Evolutionary conservation across 805 yeast species (phyloP).

Genomic region (Starmerella asiatica): DNA sequence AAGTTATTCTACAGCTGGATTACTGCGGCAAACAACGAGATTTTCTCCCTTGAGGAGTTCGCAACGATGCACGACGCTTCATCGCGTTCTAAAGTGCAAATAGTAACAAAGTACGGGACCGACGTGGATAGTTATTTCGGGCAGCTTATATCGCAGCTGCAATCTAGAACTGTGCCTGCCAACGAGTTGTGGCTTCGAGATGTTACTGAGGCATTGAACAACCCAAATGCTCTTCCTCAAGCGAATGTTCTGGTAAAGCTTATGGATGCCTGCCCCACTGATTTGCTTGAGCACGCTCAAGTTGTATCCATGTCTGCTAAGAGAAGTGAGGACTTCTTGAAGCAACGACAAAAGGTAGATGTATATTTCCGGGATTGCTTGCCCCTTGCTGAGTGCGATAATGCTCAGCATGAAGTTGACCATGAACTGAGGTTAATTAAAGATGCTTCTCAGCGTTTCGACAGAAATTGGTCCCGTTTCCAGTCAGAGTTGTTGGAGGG

Average conservation of each 20-base stretch:
- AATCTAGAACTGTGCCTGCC: neutral
- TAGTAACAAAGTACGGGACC: neutral
- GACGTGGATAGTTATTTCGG: neutral
- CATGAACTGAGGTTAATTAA: neutral
- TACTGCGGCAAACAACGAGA: neutral
- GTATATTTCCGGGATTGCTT: neutral
- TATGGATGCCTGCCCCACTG: neutral
- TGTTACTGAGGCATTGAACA: neutral
- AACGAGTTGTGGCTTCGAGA: neutral
- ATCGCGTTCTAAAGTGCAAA: neutral
- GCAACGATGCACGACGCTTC: neutral
- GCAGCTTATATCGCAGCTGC: neutral
- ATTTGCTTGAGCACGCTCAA: neutral
- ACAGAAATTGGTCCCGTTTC: neutral
- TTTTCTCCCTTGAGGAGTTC: neutral
- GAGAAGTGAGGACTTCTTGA: neutral
- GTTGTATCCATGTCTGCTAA: neutral
- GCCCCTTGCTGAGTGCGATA: neutral
- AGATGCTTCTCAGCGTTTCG: neutral
- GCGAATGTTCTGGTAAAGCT: neutral
- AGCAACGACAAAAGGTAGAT: neutral
- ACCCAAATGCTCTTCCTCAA: neutral
- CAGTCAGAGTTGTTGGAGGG: neutral
- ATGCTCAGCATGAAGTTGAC: neutral
- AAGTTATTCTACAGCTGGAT: slow-evolving; percentile 1